phyloP scores from a whole-genome alignment of 805 yeast genomes.

The Kurtzmaniella cleridarum region DNA sequence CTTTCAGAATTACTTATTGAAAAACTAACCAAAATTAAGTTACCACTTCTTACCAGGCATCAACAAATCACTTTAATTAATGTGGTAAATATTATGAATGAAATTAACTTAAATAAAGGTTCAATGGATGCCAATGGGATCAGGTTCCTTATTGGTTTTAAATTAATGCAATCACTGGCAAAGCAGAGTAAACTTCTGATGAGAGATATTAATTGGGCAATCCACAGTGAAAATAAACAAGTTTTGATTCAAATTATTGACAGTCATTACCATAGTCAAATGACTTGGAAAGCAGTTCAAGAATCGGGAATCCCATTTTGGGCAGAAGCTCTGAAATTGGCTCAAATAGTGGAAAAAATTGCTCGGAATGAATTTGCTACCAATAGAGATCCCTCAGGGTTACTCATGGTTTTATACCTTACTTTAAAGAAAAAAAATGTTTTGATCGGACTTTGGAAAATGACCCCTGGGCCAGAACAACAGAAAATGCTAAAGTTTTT shows the following conservation, averaged over 20 bases:
- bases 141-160: slow-evolving; percentile 66
- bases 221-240: slow-evolving; percentile 76
- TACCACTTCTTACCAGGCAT: slow-evolving; percentile 84
- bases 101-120: slow-evolving; percentile 41
- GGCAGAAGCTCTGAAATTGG: slow-evolving; percentile 34
- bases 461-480: slow-evolving; percentile 72
- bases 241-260: slow-evolving; percentile 49
- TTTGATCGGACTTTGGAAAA: slow-evolving; percentile 78
- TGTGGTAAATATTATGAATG: slow-evolving; percentile 58
- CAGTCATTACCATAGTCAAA: slow-evolving; percentile 33
- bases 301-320: slow-evolving; percentile 69
- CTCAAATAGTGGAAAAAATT: slow-evolving; percentile 51
- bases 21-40: slow-evolving; percentile 54
- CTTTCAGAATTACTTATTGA: slow-evolving; percentile 50
- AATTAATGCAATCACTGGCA: slow-evolving; percentile 48
- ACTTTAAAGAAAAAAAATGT: slow-evolving; percentile 76
- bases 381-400: slow-evolving; percentile 61
- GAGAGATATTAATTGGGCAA: slow-evolving; percentile 85
- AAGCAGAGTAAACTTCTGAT: slow-evolving; percentile 54
- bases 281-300: slow-evolving; percentile 58
- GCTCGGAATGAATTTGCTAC: slow-evolving; percentile 69
- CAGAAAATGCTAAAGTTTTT: slow-evolving; percentile 76
- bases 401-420: slow-evolving; percentile 67
- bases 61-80: slow-evolving; percentile 81
- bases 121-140: slow-evolving; percentile 61